Evolutionary conservation across 2,329 filamentous ascomycete genomes (phyloP).

Genomic region (Aphanoascus verrucosus): DNA sequence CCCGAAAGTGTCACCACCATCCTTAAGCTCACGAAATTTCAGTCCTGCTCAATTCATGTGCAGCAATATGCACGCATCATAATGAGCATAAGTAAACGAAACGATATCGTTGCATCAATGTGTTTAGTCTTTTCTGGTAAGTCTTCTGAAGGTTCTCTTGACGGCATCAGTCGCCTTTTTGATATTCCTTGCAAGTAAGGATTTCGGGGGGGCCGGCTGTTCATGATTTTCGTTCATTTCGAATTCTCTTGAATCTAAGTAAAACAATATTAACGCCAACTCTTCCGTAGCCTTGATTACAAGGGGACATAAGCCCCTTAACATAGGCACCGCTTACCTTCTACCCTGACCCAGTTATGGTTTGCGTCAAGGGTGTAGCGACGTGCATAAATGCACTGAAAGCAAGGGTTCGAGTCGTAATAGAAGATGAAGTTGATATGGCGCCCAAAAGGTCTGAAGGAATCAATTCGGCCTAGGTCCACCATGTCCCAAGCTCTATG

Average conservation of each 20-base stretch:
- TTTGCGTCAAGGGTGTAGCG: background rate
- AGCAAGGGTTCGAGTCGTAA: conserved; percentile 7
- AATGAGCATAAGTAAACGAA: no score
- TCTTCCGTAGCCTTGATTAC: background rate
- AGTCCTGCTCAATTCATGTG: no score
- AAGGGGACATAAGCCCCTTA: background rate
- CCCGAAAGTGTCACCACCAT: no score
- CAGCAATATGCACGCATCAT: no score
- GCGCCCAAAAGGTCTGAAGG: conserved; percentile 2
- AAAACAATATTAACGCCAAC: background rate
- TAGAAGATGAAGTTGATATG: conserved; percentile 4
- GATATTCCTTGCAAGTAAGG: background rate
- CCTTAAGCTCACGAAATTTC: no score
- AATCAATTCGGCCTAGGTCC: background rate
- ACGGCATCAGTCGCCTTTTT: background rate
- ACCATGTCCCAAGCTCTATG: conserved; percentile 7
- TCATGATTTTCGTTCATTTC: background rate
- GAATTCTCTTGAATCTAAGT: background rate
- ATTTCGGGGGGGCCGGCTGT: background rate
- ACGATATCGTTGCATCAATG: no score
- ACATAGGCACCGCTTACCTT: background rate
- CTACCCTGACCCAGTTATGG: conserved; percentile 8
- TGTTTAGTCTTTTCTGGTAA: background rate
- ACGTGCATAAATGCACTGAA: conserved; percentile 8
- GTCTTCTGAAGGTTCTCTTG: background rate